phyloP scores from a whole-genome alignment of 371 early-diverging fungal genomes.

The Mucor piriformis region DNA sequence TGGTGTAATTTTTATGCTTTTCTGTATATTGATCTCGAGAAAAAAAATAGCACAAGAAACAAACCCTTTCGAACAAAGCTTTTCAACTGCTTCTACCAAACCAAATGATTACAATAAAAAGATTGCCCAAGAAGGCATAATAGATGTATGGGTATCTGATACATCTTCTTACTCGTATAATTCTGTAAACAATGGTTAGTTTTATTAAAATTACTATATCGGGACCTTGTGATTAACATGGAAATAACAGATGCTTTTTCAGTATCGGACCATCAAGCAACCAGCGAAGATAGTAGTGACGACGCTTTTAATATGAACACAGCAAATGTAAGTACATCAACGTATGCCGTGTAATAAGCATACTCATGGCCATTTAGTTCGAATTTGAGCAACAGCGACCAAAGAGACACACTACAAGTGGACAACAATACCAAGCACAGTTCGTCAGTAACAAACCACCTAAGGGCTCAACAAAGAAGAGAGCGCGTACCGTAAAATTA shows the following conservation, averaged over 20 bases:
- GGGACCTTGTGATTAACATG: background rate
- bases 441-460: background rate
- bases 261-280: slow-evolving; percentile 5
- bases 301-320: background rate
- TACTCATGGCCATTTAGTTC: too few species aligned
- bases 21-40: background rate
- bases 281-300: slow-evolving; percentile 15
- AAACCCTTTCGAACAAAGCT: slow-evolving; percentile 87
- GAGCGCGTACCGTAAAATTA: slow-evolving; percentile 2
- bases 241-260: slow-evolving; percentile 11
- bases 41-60: slow-evolving; percentile 68
- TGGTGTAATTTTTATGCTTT: background rate
- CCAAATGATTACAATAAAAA: background rate
- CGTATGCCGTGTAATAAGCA: too few species aligned
- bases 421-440: background rate
- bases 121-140: background rate
- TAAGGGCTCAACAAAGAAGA: slow-evolving; percentile 6
- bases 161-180: slow-evolving; percentile 12
- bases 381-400: background rate
- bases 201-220: background rate
- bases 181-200: slow-evolving; percentile 7
- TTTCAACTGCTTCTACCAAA: slow-evolving; percentile 44
- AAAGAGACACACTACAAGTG: background rate
- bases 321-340: background rate
- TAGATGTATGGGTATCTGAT: slow-evolving; percentile 10